Conservation (phyloP, 2,329 filamentous ascomycete species). For the Geosmithia morbida region DNA sequence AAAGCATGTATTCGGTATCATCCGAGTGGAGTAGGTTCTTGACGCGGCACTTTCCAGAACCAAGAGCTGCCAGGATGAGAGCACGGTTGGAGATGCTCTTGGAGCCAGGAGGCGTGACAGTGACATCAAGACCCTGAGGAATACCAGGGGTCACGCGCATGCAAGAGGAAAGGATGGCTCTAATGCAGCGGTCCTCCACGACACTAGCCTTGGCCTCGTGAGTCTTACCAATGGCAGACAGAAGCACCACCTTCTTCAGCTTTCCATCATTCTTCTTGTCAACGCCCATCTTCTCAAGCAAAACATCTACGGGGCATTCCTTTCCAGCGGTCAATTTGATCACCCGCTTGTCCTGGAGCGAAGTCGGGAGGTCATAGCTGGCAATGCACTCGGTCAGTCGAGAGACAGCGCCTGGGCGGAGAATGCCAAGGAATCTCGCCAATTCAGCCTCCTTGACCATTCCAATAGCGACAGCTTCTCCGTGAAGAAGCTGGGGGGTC, state of each 20-base stretch:
- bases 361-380: conserved; percentile 83
- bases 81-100: conserved; percentile 97
- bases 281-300: conserved; percentile 88
- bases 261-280: conserved; percentile 97
- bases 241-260: conserved; percentile 89
- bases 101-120: conserved; percentile 81
- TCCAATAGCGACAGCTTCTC: conserved; percentile 89
- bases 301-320: conserved; percentile 68
- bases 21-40: conserved; percentile 92
- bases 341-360: conserved; percentile 70
- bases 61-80: conserved; percentile 82
- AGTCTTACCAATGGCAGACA: conserved; percentile 80
- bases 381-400: conserved; percentile 84
- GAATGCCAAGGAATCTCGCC: conserved; percentile 72
- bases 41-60: conserved; percentile 72
- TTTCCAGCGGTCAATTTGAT: conserved; percentile 74
- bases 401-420: conserved; percentile 77
- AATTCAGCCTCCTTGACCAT: conserved; percentile 98
- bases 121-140: conserved; percentile 47
- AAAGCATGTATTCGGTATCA: conserved; percentile 94
- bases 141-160: conserved; percentile 62
- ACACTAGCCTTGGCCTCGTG: conserved; percentile 78
- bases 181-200: conserved; percentile 75
- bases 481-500: conserved; percentile 88
- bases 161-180: conserved; percentile 68